phyloP scores from a whole-genome alignment of 495 filamentous ascomycete genomes.

The Apodospora peruviana region DNA sequence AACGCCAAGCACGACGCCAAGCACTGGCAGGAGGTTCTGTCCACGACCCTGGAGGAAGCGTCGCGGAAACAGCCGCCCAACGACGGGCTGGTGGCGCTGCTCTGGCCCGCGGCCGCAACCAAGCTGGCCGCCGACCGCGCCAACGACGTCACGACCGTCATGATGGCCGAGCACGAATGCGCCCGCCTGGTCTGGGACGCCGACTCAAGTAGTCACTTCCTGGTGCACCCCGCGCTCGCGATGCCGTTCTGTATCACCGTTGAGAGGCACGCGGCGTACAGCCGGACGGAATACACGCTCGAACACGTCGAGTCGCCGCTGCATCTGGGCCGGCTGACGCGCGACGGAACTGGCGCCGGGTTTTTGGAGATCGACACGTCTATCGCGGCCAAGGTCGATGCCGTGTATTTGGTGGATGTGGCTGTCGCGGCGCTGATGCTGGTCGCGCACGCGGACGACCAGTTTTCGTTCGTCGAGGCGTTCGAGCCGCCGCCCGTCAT shows the following conservation, averaged over 20 bases:
- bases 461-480: constrained; percentile 37
- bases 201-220: constrained; percentile 56
- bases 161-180: constrained; percentile 65
- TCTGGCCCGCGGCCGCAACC: constrained; percentile 65
- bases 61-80: constrained; percentile 52
- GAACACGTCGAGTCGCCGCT: constrained; percentile 55
- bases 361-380: constrained; percentile 49
- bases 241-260: constrained; percentile 52
- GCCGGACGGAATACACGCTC: constrained; percentile 53
- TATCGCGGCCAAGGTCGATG: constrained; percentile 46
- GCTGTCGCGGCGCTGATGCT: constrained; percentile 61
- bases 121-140: constrained; percentile 65
- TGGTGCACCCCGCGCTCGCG: constrained; percentile 64
- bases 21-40: constrained; percentile 51
- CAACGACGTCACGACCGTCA: constrained; percentile 53
- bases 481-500: constrained; percentile 48
- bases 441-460: constrained; percentile 60
- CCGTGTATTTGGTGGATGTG: constrained; percentile 72
- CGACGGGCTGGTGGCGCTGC: constrained; percentile 66
- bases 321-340: constrained; percentile 43
- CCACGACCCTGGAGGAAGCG: constrained; percentile 54
- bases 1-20: constrained; percentile 29
- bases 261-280: constrained; percentile 46
- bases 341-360: constrained; percentile 47
- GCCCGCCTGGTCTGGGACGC: constrained; percentile 67